Conservation (phyloP, 805 yeast species). For the Debaryomyces maramus region DNA sequence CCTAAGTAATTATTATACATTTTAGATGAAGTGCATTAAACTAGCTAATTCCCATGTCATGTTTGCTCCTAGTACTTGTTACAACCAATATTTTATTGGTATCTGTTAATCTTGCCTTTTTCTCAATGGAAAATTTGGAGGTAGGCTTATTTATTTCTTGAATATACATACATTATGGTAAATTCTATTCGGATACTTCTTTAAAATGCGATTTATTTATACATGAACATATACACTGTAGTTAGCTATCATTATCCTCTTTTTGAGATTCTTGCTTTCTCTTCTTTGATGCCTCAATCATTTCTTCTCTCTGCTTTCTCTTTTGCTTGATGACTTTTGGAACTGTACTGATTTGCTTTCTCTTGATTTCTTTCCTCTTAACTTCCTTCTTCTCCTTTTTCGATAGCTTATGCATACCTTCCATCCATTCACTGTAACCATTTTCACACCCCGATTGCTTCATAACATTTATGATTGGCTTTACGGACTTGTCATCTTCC, state of each 20-base stretch:
- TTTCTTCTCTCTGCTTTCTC: slow-evolving; percentile 60
- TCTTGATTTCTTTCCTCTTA: slow-evolving; percentile 56
- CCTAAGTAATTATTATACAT: neutral
- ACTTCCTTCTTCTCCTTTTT: slow-evolving; percentile 61
- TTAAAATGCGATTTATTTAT: no score
- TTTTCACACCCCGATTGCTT: slow-evolving; percentile 77
- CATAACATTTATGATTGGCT: slow-evolving; percentile 91
- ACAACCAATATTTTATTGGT: neutral
- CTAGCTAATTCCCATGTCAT: neutral
- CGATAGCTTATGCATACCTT: slow-evolving; percentile 61
- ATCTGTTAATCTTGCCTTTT: neutral
- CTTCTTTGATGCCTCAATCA: slow-evolving; percentile 74
- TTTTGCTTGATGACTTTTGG: slow-evolving; percentile 67
- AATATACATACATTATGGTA: neutral
- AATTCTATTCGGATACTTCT: neutral
- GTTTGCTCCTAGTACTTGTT: neutral
- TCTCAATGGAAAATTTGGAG: slow-evolving; percentile 1
- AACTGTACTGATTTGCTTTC: slow-evolving; percentile 82
- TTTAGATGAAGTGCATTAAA: neutral
- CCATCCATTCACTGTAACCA: slow-evolving; percentile 80
- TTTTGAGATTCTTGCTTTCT: slow-evolving; percentile 39
- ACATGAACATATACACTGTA: neutral
- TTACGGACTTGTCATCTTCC: slow-evolving; percentile 73
- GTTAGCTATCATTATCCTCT: neutral
- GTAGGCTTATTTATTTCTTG: slow-evolving; percentile 6